A percentile compares a stretch with the other conserved stretches of the same genome.
Evolutionary conservation across 805 yeast species (phyloP).

Genomic region (Metahyphopichia silvanorum): DNA sequence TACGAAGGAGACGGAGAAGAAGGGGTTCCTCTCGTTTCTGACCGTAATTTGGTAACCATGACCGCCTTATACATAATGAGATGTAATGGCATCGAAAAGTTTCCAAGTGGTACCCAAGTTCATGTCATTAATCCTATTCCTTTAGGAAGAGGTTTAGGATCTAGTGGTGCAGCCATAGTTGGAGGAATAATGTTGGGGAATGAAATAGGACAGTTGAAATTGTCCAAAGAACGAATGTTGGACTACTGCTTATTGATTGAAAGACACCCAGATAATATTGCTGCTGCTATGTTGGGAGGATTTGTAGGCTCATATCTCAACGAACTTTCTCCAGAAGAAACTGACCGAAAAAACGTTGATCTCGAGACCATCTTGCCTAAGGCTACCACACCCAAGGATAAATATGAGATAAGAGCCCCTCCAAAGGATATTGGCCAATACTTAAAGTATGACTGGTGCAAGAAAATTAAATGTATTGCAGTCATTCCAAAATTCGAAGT

Average conservation of each 20-base stretch:
- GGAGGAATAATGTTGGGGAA: conserved; percentile 93
- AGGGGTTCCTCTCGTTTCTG: conserved; percentile 74
- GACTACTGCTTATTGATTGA: conserved; percentile 97
- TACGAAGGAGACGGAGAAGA: conserved; percentile 83
- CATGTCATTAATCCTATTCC: conserved; percentile 91
- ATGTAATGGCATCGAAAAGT: conserved; percentile 69
- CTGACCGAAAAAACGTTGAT: conserved; percentile 76
- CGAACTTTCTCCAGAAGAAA: conserved; percentile 70
- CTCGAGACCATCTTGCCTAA: conserved; percentile 80
- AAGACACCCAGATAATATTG: conserved; percentile 96
- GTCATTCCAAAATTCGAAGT: conserved; percentile 94
- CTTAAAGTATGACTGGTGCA: conserved; percentile 79
- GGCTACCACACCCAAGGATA: conserved; percentile 60
- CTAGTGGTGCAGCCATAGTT: conserved; percentile 97
- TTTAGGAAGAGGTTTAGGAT: conserved; percentile 93
- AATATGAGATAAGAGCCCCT: conserved; percentile 43
- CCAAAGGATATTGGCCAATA: conserved; percentile 87
- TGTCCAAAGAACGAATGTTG: conserved; percentile 76
- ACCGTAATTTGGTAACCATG: conserved; percentile 81
- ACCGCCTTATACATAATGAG: conserved; percentile 90
- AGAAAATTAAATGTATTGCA: conserved; percentile 80
- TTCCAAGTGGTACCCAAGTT: conserved; percentile 81
- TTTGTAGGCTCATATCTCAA: conserved; percentile 93
- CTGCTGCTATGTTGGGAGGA: conserved; percentile 99
- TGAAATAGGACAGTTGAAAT: conserved; percentile 70